Base-by-base conservation (phyloP, 345 rosid genomes). In the Cochlearia excelsa region DNA sequence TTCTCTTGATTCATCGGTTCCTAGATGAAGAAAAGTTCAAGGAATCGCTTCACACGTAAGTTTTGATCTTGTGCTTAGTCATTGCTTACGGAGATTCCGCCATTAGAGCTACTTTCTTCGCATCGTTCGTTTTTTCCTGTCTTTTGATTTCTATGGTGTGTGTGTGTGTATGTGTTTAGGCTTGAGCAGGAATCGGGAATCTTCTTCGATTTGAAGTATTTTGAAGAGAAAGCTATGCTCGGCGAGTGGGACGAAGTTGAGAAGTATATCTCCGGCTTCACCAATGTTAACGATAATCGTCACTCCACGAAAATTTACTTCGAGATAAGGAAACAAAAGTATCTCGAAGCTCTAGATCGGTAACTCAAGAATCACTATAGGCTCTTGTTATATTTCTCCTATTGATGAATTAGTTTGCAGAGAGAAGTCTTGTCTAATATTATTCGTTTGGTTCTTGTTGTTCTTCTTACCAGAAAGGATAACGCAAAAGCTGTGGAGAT, bases 161-260 rank as follows among this genome's bases (percentile, higher is more conserved):
- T 37, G 11, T 54, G 49, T 42, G 16, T 43, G 43, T 37, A 61
- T 27, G 50, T 9, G 30, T 69, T 31, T 60, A 83, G 95, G 79
- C 59, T 83, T 57, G 97, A 90, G 78, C 89, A 90, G 51, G 97
- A 90, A 76, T 90, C 97, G 4, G 88, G 95, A 4, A 87, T 90
- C 73, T 90, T 65, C 79, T 90, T 90, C 74, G 87, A 90, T 61
- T 82, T 82, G 78, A 85, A 82, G 69, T 80, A 87, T 69, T 90
- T 90, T 44, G 97, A 90, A 75, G 95, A 87, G 77, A 79, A 80
- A 68, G 95, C 89, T 61, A 82, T 73, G 61, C 83, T 83, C 37
- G 97, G 97, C 30, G 95, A 90, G 58, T 90, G 97, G 97, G 97
- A 90, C 28, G 97, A 90, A 78, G 90, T 90, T 5, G 97, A 90